Percentiles rank a stretch among this genome's conserved stretches.
Conservation (phyloP, 108 stramenopile species). For the Aurantiochytrium sp. region DNA sequence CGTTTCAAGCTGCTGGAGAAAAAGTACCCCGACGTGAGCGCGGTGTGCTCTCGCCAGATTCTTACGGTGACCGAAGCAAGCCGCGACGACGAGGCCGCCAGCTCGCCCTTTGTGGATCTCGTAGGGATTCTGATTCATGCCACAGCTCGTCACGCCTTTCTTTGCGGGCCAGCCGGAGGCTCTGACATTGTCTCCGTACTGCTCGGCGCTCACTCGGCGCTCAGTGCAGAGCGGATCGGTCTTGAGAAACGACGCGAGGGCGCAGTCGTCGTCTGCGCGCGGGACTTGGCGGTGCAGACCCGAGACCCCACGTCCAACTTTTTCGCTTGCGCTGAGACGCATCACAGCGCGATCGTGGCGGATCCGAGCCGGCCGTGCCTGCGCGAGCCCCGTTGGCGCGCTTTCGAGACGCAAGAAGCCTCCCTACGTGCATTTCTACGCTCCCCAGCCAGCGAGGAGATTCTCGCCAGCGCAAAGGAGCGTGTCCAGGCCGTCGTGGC, state of each 20-base stretch:
- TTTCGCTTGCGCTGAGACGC: not conserved
- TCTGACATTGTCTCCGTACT: not conserved
- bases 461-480: not conserved
- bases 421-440: not conserved
- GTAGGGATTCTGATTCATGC: not conserved
- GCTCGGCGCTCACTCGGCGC: not conserved
- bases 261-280: not conserved
- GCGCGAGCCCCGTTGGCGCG: not conserved
- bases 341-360: not conserved
- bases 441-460: not conserved
- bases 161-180: not conserved
- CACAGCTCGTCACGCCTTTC: not conserved
- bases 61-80: not conserved
- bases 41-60: not conserved
- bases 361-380: not conserved
- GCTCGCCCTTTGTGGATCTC: not conserved
- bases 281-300: not conserved
- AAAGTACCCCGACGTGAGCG: not conserved
- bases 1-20: not conserved
- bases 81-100: not conserved
- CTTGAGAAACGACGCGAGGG: no score
- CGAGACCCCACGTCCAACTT: not conserved
- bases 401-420: not conserved
- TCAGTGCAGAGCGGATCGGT: not conserved
- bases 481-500: not conserved